These are phyloP conservation scores for Elongisporangium senticosum DNA, from an alignment of 352 stramenopile species.

Conservation along the genomic window DNA sequence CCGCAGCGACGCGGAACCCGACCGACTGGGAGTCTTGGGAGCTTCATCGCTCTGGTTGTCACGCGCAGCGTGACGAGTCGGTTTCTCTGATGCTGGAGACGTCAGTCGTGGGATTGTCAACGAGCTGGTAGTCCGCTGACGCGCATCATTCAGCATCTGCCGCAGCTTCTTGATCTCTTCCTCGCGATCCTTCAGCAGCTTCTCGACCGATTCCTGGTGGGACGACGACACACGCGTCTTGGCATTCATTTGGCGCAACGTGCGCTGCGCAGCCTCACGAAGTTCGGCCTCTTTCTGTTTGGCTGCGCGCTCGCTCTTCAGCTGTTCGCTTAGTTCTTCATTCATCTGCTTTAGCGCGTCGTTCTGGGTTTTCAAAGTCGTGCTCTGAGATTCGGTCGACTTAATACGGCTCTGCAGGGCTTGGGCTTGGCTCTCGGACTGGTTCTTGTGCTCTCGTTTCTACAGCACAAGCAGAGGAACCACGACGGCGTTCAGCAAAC, in stretches of 20 bases:
- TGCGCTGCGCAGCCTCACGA: conserved; percentile 56
- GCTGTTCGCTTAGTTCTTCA: conserved; percentile 57
- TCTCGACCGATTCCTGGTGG: conserved; percentile 63
- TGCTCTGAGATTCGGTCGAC: conserved; percentile 65
- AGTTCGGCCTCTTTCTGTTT: conserved; percentile 63
- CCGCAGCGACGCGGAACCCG: neutral
- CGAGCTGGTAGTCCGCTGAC: conserved; percentile 59
- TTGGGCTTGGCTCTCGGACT: conserved; percentile 86
- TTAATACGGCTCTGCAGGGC: conserved; percentile 77
- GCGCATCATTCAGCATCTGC: conserved; percentile 61
- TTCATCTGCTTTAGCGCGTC: conserved; percentile 63
- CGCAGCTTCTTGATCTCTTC: conserved; percentile 79
- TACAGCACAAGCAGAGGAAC: conserved; percentile 32
- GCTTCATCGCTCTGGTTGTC: neutral
- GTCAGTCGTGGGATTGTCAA: neutral
- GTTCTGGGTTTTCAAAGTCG: conserved; percentile 52
- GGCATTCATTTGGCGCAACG: conserved; percentile 56
- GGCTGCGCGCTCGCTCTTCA: conserved; percentile 66
- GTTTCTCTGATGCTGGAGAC: neutral
- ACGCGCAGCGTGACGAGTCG: neutral
- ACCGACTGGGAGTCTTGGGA: neutral
- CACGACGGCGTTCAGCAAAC: conserved; percentile 13
- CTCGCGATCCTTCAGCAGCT: conserved; percentile 67
- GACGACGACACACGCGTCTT: conserved; percentile 62
- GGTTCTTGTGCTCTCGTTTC: conserved; percentile 90